Base-by-base conservation (phyloP, 148 eudicot species). In the Rhododendron molle region DNA sequence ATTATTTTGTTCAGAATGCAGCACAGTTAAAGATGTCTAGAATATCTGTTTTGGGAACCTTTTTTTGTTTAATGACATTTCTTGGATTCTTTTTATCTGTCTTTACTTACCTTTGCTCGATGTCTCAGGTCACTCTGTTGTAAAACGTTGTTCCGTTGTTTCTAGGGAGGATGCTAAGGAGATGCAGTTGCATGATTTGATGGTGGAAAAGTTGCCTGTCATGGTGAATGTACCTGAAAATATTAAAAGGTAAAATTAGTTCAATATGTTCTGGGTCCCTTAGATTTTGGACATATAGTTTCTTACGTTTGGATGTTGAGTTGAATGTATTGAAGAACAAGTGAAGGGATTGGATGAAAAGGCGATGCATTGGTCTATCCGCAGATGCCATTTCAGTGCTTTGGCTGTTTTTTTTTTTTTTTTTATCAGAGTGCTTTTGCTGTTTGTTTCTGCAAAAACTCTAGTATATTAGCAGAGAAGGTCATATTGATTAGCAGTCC, bases 81-180 rank as follows among this genome's bases (percentile, higher is more conserved):
- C 26, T 49, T 78, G 16, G 40, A 38, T 84, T 40, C 47, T 52
- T 67, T 77, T 73, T 21, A 3, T 82, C 46, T 80, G 40, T 82
- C 74, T 26, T 13, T 82, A 12, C 52, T 5, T 60, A 28, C 23
- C 40, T 9, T 54, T 5, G 21, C 60, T 4, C 21, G 6, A 54
- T 16, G 60, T 54, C 21, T 5, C 21, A 1, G 21, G 20, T 54
- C 60, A 15, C 60, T 54, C 21, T 15, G 18, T 52, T 52, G 20
- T 52, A 15, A 52, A 52, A 5, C 4, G 60, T 54, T 54, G 60
- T 54, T 54, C 16, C 21, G 60, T 54, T 87, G 26, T 80, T 78
- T 86, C 79, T 87, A 96, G 98, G 87, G 96, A 91, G 89, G 98
- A 96, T 60, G 98, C 98, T 4, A 86, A 90, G 65, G 92, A 93